Conservation (phyloP, 129 eudicot species). For the Pittosporum tobira region DNA sequence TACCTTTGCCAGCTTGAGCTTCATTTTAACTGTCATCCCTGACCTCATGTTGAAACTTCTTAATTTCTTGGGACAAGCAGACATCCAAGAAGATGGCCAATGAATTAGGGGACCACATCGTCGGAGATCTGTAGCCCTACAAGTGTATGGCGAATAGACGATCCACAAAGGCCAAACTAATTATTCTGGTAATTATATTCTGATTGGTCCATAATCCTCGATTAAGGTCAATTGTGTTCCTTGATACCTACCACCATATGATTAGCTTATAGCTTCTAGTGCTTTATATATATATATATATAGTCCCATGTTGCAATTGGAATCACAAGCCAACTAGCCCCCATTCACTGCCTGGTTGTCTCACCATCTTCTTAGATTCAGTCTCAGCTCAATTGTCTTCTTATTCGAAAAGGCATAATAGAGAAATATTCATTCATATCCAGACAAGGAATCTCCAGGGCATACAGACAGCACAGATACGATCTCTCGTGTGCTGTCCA, state of each 20-base stretch:
- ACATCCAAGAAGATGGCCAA: neutral
- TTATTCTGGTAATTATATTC: neutral
- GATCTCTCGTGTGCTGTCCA: slow-evolving; percentile 60
- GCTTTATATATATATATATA: slow-evolving; percentile 2
- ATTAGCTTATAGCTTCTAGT: slow-evolving; percentile 5
- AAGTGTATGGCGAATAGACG: slow-evolving; percentile 9
- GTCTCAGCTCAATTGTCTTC: slow-evolving; percentile 14
- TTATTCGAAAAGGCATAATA: slow-evolving; percentile 3
- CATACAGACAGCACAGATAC: slow-evolving; percentile 58
- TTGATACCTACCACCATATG: slow-evolving; percentile 23
- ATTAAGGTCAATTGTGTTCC: neutral
- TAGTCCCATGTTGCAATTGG: neutral
- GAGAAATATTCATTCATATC: slow-evolving; percentile 2
- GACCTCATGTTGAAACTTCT: neutral
- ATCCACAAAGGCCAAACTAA: slow-evolving; percentile 15
- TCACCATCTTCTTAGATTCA: slow-evolving; percentile 27
- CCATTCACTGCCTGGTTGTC: slow-evolving; percentile 45
- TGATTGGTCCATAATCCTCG: neutral
- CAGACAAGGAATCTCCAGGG: slow-evolving; percentile 33
- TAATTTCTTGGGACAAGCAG: neutral
- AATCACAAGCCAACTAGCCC: slow-evolving; percentile 35
- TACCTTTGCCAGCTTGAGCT: neutral
- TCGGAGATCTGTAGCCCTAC: neutral
- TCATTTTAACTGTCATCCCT: neutral
- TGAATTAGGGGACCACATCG: neutral